Percentiles rank a stretch among this genome's conserved stretches.
Evolutionary conservation across 2,329 filamentous ascomycete species (phyloP).

Genomic region (Colletotrichum kahawae): DNA sequence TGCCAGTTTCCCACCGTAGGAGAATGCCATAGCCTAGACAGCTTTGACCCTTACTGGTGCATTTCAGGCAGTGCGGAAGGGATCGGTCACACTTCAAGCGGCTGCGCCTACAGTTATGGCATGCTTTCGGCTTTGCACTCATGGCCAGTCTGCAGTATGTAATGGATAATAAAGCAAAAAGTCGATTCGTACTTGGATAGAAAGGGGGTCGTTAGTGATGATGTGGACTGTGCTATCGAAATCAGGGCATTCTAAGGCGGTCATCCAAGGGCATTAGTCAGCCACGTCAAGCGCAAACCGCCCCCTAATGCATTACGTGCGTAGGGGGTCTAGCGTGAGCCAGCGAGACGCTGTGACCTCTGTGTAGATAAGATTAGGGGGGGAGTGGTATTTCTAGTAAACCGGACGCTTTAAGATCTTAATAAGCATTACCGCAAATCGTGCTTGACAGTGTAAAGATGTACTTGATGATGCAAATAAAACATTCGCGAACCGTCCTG

Average conservation of each 20-base stretch:
- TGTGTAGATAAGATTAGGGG: not conserved
- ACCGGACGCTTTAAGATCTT: too few species aligned
- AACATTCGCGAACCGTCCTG: too few species aligned
- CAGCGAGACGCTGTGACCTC: not conserved
- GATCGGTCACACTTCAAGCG: slow-evolving; percentile 3
- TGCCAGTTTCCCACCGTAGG: not conserved
- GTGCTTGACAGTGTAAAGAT: too few species aligned
- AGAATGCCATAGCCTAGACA: not conserved
- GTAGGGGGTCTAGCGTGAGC: not conserved
- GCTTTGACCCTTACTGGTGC: not conserved
- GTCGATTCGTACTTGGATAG: not conserved
- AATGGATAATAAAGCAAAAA: not conserved
- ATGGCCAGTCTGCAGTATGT: not conserved
- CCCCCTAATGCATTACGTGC: fast-evolving
- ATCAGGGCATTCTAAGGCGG: not conserved
- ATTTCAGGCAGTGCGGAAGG: not conserved
- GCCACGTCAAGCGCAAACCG: not conserved
- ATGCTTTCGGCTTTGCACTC: not conserved
- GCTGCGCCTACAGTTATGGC: not conserved
- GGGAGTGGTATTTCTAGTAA: not conserved
- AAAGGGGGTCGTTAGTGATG: not conserved
- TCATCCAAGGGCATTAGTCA: not conserved
- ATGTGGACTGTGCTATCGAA: not conserved
- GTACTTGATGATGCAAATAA: too few species aligned
- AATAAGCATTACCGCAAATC: too few species aligned